Percentiles rank a stretch among this genome's conserved stretches.
These are phyloP conservation scores for Rhexocercosporidium sp. DNA, from an alignment of 2,329 filamentous ascomycete genomes.

Conservation along the genomic window DNA sequence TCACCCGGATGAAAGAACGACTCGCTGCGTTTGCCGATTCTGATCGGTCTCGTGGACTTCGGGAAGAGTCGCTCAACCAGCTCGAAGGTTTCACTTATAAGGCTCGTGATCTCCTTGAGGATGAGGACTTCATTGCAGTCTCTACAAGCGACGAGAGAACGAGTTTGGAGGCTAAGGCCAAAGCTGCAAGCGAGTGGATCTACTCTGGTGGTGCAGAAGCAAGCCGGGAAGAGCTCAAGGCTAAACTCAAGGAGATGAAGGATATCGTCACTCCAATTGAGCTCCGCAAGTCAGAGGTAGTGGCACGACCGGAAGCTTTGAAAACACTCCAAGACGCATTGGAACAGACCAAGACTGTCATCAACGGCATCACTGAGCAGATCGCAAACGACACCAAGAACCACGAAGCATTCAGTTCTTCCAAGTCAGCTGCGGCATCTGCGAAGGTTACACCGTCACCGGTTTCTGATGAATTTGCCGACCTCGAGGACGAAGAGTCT, in stretches of 20 bases:
- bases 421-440: constrained; percentile 47
- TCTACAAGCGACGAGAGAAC: constrained; percentile 73
- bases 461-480: constrained; percentile 62
- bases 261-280: constrained; percentile 79
- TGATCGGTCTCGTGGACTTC: constrained; percentile 74
- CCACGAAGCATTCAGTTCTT: constrained; percentile 56
- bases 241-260: constrained; percentile 77
- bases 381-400: constrained; percentile 73
- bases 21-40: constrained; percentile 86
- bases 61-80: constrained; percentile 89
- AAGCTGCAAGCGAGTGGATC: constrained; percentile 83
- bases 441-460: constrained; percentile 49
- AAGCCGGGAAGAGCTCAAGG: constrained; percentile 73
- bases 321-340: constrained; percentile 72
- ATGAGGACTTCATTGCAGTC: constrained; percentile 72
- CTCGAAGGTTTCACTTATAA: constrained; percentile 95
- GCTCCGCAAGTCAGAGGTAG: constrained; percentile 73
- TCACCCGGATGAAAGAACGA: constrained; percentile 56
- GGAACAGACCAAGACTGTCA: constrained; percentile 71
- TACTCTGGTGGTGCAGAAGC: constrained; percentile 85
- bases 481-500: constrained; percentile 76
- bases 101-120: constrained; percentile 80
- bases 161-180: constrained; percentile 70
- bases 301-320: constrained; percentile 73
- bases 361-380: constrained; percentile 71